Evolutionary conservation across 257 asterid species (phyloP), one percentile per base, ranked within the genome.

Genomic region (Ajuga chamaepitys): DNA sequence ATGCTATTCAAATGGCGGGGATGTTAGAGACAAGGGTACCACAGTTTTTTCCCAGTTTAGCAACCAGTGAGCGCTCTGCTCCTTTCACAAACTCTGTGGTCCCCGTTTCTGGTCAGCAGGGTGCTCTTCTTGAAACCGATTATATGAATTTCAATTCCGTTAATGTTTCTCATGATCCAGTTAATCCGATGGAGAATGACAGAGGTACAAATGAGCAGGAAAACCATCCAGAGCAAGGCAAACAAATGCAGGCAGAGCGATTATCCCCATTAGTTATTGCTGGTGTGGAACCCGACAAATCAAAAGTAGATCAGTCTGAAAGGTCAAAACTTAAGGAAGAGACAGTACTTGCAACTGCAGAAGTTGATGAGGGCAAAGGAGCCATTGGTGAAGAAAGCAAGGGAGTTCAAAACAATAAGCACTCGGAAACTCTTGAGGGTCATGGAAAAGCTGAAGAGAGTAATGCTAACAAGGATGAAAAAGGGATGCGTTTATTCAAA

Each of bases 401-500:
- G 70, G 78, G 61, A 54, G 73, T 45, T 64, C 70, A 69, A 79
- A 81, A 81, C 63, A 70, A 80, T 71, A 70, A 68, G 70, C 68
- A 46, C 18, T 50, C 82, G 38, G 84, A 78, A 72, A 64, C 68
- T 59, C 67, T 55, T 71, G 78, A 79, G 50, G 85, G 55, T 41
- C 74, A 66, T 21, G 86, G 60, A 9, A 86, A 86, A 71, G 80
- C 28, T 67, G 96, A 85, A 40, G 89, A 75, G 69, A 68, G 67
- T 64, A 60, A 35, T 65, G 73, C 70, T 51, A 80, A 62, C 73
- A 90, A 86, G 87, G 95, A 89, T 74, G 97, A 94, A 34, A 94
- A 86, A 74, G 88, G 61, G 45, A 75, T 71, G 78, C 95, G 98
- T n/a, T 37, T 85, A 35, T 90, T 94, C 70, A 94, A 94, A 75